Percentiles rank a stretch among this genome's conserved stretches.
Conservation (phyloP, 352 stramenopile genomes). For the Phytopythium delawarense region DNA sequence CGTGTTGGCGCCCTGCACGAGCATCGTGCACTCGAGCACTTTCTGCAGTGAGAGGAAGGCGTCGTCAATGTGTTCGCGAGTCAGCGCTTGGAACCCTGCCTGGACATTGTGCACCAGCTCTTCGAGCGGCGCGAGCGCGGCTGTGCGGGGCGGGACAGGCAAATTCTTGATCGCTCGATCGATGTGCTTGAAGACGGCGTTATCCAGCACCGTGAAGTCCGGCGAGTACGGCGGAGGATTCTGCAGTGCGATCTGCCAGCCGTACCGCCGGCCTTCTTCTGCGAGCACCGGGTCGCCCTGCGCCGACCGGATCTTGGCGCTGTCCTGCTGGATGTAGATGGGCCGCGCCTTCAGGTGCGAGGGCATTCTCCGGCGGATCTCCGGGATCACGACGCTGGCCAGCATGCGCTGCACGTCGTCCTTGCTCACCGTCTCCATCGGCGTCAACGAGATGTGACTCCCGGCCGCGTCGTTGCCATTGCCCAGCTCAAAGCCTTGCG, state of each 20-base stretch:
- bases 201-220: conserved; percentile 41
- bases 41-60: conserved; percentile 39
- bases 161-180: conserved; percentile 18
- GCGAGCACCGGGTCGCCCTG: conserved; percentile 21
- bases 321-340: conserved; percentile 44
- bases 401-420: conserved; percentile 43
- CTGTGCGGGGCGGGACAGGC: conserved; percentile 8
- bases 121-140: conserved; percentile 9
- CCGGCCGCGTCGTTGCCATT: neutral
- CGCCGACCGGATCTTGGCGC: conserved; percentile 29
- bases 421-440: conserved; percentile 33
- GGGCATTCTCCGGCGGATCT: conserved; percentile 29
- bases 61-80: conserved; percentile 28
- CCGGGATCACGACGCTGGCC: conserved; percentile 24
- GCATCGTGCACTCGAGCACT: conserved; percentile 38
- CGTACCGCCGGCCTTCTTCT: conserved; percentile 30
- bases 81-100: conserved; percentile 22
- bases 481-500: neutral
- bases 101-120: conserved; percentile 25
- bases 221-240: conserved; percentile 34
- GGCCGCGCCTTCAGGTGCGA: conserved; percentile 23
- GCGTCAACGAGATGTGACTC: neutral
- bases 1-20: conserved; percentile 37
- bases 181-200: conserved; percentile 24
- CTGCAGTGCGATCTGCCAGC: conserved; percentile 39